Conservation (phyloP, 495 filamentous ascomycete genomes). For the Bathelium albidoporum region DNA sequence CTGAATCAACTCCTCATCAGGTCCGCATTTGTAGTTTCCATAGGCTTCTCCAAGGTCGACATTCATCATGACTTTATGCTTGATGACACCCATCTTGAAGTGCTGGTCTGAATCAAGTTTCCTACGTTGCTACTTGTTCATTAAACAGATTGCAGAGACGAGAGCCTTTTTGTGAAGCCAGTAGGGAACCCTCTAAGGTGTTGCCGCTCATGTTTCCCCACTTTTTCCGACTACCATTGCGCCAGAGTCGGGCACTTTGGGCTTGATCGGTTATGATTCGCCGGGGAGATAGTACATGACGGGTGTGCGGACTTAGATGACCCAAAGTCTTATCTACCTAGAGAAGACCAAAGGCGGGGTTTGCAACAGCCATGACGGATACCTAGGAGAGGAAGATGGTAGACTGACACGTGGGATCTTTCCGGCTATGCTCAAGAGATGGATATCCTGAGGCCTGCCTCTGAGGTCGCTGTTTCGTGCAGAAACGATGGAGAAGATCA, state of each 20-base stretch:
- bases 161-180: not conserved
- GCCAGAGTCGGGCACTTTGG: not conserved
- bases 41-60: conserved; percentile 44
- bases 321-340: conserved; percentile 1
- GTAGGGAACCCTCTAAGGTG: not conserved
- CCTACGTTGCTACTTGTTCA: not conserved
- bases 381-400: not conserved
- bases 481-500: conserved; percentile 23
- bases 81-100: conserved; percentile 34
- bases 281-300: not conserved
- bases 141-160: not conserved
- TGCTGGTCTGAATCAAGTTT: not conserved
- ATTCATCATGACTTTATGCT: conserved; percentile 42
- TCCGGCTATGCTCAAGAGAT: not conserved
- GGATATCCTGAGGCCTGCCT: not conserved
- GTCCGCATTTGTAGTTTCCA: conserved; percentile 39
- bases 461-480: not conserved
- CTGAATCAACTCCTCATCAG: conserved; percentile 49
- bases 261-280: not conserved
- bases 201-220: not conserved
- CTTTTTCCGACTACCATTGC: not conserved
- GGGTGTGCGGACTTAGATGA: not conserved
- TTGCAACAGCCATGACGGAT: not conserved
- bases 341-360: conserved; percentile 1
- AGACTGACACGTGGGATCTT: not conserved